Conservation (phyloP, 345 rosid species). For the Eucalyptus tenuipes region DNA sequence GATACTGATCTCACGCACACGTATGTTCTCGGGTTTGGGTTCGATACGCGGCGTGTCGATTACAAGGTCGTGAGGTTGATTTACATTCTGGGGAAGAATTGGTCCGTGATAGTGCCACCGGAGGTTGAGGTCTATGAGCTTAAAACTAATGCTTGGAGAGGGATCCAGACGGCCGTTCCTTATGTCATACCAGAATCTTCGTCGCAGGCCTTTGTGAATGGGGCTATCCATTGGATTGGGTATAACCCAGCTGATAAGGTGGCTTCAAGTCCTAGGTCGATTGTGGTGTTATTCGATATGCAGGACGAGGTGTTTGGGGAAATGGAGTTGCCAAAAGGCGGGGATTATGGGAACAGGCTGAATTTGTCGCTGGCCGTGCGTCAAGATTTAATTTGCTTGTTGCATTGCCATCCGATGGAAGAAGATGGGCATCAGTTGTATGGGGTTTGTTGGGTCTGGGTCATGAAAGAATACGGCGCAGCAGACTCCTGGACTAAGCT, state of each 20-base stretch:
- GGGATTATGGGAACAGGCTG: background rate
- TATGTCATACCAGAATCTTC: slow-evolving; percentile 3
- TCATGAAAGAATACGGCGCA: slow-evolving; percentile 4
- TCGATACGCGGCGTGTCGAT: background rate
- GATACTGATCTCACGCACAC: background rate
- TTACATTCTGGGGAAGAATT: background rate
- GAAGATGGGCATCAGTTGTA: background rate
- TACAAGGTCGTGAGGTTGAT: slow-evolving; percentile 20
- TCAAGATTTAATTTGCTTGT: background rate
- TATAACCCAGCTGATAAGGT: background rate
- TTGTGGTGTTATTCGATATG: slow-evolving; percentile 3
- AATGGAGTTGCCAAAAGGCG: slow-evolving; percentile 7
- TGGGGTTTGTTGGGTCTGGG: slow-evolving; percentile 13
- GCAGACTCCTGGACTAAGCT: slow-evolving; percentile 10
- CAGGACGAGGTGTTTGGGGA: slow-evolving; percentile 7
- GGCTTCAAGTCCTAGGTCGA: background rate
- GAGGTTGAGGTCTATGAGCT: slow-evolving; percentile 13
- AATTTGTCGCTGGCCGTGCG: background rate
- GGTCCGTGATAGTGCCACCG: background rate
- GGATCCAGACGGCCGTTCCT: background rate
- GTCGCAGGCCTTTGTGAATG: slow-evolving; percentile 2
- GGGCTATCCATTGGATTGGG: slow-evolving; percentile 31
- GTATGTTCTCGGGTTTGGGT: slow-evolving; percentile 3
- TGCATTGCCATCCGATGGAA: background rate
- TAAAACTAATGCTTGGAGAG: slow-evolving; percentile 7